Evolutionary conservation across 257 asterid genomes (phyloP), one percentile per base, ranked within the genome.

Genomic region (Prunella vulgaris): DNA sequence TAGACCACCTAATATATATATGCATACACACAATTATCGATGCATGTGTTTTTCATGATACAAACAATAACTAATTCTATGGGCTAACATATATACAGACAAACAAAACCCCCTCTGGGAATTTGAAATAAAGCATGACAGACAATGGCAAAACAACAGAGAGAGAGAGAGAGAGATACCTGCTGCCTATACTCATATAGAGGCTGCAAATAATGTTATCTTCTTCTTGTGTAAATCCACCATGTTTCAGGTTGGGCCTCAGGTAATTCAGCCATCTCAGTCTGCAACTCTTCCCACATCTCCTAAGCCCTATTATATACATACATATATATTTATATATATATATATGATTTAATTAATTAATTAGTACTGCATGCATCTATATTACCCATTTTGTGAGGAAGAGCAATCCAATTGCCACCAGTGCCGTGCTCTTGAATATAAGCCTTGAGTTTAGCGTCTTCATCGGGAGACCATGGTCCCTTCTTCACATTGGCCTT

Each of bases 1-100:
- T 83, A 0, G 97, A 91, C 97, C 97, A 88, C 86, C 97, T 81
- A n/a, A n/a, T n/a, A n/a, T n/a, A n/a, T n/a, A n/a, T n/a, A n/a
- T n/a, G n/a, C n/a, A n/a, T n/a, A n/a, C n/a, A n/a, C n/a, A n/a
- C n/a, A n/a, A n/a, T n/a, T n/a, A n/a, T n/a, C n/a, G n/a, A n/a
- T n/a, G n/a, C 10, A 40, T 40, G 48, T 40, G 15, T 5, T 1
- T 40, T 38, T 40, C 12, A n/a, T 10, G 5, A 40, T 10, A 12
- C 15, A 40, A 40, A 40, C 48, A 40, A 40, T 1, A 3, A 12
- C 48, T 40, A 40, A 3, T n/a, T n/a, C n/a, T n/a, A n/a, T n/a
- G n/a, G n/a, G n/a, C n/a, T n/a, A n/a, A n/a, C n/a, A n/a, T n/a
- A 25, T 3, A 25, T 25, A 25, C 28, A 40, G n/a, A 10, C 14